Evolutionary conservation across 2,329 filamentous ascomycete species (phyloP).

Genomic region (Exophiala spinifera): DNA sequence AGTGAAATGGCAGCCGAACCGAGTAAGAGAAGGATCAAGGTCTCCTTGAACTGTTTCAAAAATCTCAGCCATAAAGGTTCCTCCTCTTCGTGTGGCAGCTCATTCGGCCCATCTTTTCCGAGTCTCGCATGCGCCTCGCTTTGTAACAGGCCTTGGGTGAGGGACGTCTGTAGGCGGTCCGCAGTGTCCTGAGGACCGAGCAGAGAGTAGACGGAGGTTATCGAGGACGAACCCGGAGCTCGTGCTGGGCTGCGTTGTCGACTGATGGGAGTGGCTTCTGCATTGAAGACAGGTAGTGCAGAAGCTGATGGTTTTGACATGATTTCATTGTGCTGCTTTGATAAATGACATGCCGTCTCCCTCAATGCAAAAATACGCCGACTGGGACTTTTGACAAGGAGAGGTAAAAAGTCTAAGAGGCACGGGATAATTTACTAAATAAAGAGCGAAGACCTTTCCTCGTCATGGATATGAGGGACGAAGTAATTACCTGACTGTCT

Average conservation of each 20-base stretch:
- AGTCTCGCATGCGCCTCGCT: slow-evolving; percentile 77
- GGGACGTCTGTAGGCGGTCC: slow-evolving; percentile 73
- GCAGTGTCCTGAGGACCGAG: slow-evolving; percentile 78
- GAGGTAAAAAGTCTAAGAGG: not conserved
- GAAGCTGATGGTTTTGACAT: slow-evolving; percentile 63
- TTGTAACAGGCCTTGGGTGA: slow-evolving; percentile 74
- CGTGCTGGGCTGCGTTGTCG: slow-evolving; percentile 17
- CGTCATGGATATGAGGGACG: not conserved
- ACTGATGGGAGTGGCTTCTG: slow-evolving; percentile 28
- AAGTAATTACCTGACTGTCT: too few relatives aligned
- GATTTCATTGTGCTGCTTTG: slow-evolving; percentile 49
- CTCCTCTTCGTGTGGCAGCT: slow-evolving; percentile 88
- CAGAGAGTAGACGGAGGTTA: slow-evolving; percentile 54
- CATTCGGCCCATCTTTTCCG: slow-evolving; percentile 81
- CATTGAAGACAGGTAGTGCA: slow-evolving; percentile 57
- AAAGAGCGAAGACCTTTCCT: too few relatives aligned
- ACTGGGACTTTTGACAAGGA: not conserved
- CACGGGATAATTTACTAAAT: too few relatives aligned
- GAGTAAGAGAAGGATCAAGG: slow-evolving; percentile 86
- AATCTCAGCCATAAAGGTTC: slow-evolving; percentile 96
- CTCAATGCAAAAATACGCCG: not conserved
- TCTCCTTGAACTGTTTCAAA: slow-evolving; percentile 93
- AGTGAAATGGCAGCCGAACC: slow-evolving; percentile 85
- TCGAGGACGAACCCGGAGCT: slow-evolving; percentile 33
- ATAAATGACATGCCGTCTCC: slow-evolving; percentile 13